These are phyloP conservation scores for Gremmenia infestans DNA, from an alignment of 2,329 filamentous ascomycete species.

Conservation along the genomic window DNA sequence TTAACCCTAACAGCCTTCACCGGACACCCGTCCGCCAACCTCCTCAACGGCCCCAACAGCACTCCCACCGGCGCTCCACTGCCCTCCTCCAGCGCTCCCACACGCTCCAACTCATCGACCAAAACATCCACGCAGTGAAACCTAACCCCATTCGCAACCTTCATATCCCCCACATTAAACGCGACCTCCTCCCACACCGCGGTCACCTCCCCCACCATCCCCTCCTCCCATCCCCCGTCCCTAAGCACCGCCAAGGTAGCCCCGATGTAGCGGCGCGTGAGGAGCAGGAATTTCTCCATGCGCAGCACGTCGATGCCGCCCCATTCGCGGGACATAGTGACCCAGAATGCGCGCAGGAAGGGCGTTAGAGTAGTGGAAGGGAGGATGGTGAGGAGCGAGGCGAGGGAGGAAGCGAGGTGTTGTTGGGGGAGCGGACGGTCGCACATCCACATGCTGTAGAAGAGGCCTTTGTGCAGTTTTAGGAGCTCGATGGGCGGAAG, in stretches of 20 bases:
- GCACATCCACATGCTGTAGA: slow-evolving; percentile 91
- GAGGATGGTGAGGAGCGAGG: slow-evolving; percentile 60
- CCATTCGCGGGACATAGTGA: slow-evolving; percentile 65
- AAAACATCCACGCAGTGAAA: slow-evolving; percentile 88
- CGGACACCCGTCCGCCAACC: slow-evolving; percentile 45
- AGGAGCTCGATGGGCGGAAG: slow-evolving; percentile 68
- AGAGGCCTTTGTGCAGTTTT: slow-evolving; percentile 93
- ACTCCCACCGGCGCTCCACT: slow-evolving; percentile 34
- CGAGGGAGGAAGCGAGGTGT: slow-evolving; percentile 72
- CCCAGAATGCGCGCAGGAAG: slow-evolving; percentile 63
- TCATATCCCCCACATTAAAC: slow-evolving; percentile 37
- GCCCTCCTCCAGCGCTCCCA: slow-evolving; percentile 46
- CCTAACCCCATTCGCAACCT: slow-evolving; percentile 74
- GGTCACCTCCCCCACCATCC: slow-evolving; percentile 39
- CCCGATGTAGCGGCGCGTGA: slow-evolving; percentile 73
- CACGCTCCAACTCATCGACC: slow-evolving; percentile 81
- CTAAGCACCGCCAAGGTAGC: slow-evolving; percentile 55
- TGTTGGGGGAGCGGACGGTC: slow-evolving; percentile 84
- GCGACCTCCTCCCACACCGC: slow-evolving; percentile 41
- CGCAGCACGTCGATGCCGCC: slow-evolving; percentile 66
- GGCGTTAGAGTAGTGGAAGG: slow-evolving; percentile 40
- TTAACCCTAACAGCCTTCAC: slow-evolving; percentile 69
- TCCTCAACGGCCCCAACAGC: slow-evolving; percentile 40
- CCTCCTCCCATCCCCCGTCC: slow-evolving; percentile 33
- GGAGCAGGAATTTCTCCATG: slow-evolving; percentile 88